Conservation (phyloP, 2,329 filamentous ascomycete genomes). For the Epichloe baconii region DNA sequence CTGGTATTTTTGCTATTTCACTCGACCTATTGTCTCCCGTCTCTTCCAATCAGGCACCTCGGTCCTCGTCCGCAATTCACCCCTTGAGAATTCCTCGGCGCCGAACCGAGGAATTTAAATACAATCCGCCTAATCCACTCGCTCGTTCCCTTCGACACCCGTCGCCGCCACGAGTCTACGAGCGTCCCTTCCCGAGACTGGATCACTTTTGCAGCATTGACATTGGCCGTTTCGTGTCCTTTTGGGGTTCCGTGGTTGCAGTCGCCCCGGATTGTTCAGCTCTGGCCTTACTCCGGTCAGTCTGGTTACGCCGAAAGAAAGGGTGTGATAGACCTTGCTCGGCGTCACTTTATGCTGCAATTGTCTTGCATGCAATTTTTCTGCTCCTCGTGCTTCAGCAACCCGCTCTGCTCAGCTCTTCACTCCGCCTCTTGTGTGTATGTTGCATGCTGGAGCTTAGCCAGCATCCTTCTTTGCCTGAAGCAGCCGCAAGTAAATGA, state of each 20-base stretch:
- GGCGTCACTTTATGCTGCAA: neutral
- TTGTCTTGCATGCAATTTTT: neutral
- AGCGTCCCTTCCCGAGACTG: slow-evolving; percentile 24
- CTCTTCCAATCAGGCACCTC: slow-evolving; percentile 8
- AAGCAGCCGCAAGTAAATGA: neutral
- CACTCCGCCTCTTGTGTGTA: neutral
- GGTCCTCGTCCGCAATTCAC: slow-evolving; percentile 9
- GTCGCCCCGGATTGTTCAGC: slow-evolving; percentile 10
- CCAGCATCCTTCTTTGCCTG: neutral
- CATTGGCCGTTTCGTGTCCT: slow-evolving; percentile 8
- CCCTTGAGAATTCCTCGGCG: slow-evolving; percentile 28
- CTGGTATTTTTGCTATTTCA: slow-evolving; percentile 25
- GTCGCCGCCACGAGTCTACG: slow-evolving; percentile 12
- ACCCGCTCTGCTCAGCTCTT: neutral
- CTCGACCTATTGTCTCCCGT: slow-evolving; percentile 3
- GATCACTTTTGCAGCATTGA: slow-evolving; percentile 8
- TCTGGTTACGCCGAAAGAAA: neutral
- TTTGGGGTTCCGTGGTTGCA: slow-evolving; percentile 1
- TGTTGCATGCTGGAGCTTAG: neutral
- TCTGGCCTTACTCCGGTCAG: neutral
- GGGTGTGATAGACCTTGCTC: slow-evolving; percentile 1
- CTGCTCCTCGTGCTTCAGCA: neutral
- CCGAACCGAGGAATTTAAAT: slow-evolving; percentile 29
- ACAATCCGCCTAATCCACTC: slow-evolving; percentile 15
- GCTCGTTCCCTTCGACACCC: slow-evolving; percentile 16